phyloP scores from a whole-genome alignment of 2,329 filamentous ascomycete species.

The Colletotrichum sp. region DNA sequence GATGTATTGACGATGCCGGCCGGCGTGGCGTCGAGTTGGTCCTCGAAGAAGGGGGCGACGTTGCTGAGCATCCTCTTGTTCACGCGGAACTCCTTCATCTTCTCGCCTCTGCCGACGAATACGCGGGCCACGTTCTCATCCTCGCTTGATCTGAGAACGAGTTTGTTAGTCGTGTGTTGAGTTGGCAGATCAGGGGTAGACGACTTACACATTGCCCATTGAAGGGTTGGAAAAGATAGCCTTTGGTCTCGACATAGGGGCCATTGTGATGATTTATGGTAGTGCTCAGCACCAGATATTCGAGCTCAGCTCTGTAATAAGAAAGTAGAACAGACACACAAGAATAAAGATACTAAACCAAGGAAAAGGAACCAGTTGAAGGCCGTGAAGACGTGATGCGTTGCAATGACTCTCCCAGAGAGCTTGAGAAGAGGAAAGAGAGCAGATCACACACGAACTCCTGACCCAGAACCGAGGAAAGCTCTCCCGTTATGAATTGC shows the following conservation, averaged over 20 bases:
- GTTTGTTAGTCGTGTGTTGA: not conserved
- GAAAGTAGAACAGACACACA: not conserved
- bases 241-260: constrained; percentile 21
- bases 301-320: constrained; percentile 13
- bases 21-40: constrained; percentile 45
- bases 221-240: constrained; percentile 12
- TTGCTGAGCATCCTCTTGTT: constrained; percentile 51
- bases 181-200: not conserved
- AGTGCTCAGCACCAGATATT: constrained; percentile 13
- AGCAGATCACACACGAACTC: not conserved
- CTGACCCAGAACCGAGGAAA: constrained; percentile 1
- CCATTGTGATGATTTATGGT: not conserved
- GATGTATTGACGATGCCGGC: constrained; percentile 21
- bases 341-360: constrained; percentile 1
- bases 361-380: not conserved
- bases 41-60: constrained; percentile 53
- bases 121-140: constrained; percentile 34
- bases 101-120: constrained; percentile 46
- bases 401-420: constrained; percentile 21
- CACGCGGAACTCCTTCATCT: constrained; percentile 41
- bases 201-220: constrained; percentile 11
- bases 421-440: constrained; percentile 13
- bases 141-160: not conserved
- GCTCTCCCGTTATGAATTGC: constrained; percentile 15
- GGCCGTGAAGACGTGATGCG: constrained; percentile 4